Evolutionary conservation across 2,329 filamentous ascomycete species (phyloP), one percentile per base, ranked within the genome.

Genomic region (Geoglossum cookeanum): DNA sequence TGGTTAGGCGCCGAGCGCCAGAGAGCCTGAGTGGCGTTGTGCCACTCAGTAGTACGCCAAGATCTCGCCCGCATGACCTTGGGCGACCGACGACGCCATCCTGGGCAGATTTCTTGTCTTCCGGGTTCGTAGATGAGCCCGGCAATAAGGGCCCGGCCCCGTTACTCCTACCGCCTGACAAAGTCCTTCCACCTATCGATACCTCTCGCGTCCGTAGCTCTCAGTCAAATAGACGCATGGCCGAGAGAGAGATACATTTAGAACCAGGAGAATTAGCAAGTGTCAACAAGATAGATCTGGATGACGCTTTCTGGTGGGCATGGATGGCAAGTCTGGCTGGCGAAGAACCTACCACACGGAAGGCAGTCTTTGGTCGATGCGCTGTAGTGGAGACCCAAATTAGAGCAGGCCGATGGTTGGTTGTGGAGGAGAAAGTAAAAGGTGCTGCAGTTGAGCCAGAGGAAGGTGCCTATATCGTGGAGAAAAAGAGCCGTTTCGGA

Each of bases 251-350:
- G 57, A 71, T 71, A 29, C 75, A 80, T 45, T 74, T 96, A 0
- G 89, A 96, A 62, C 92, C 91, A 0, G 92, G 89, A 55, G 92
- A 98, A 74, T 77, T 98, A 58, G 92, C 92, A 33, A 97, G 89
- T 67, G 95, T 98, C 65, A 85, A 80, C 29, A 78, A 78, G 42
- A 79, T 97, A 58, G 84, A 92, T 61, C 75, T 98, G 4, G 92
- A 98, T 64, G 91, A 97, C 68, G 85, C 89, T 1, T 98, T 98
- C 69, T 98, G 92, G 92, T 97, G 92, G 91, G 92, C 97, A 3
- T 98, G 92, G 92, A 97, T 98, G 77, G 94, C 82, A 63, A 97
- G 91, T 75, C 73, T 98, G 65, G 89, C 91, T 1, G 85, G 83
- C 0, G 92, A 98, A 65, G 92, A 98, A 71, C 86, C 90, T 0